Evolutionary conservation across 2,329 filamentous ascomycete species (phyloP).

Genomic region (Fusarium domesticum): DNA sequence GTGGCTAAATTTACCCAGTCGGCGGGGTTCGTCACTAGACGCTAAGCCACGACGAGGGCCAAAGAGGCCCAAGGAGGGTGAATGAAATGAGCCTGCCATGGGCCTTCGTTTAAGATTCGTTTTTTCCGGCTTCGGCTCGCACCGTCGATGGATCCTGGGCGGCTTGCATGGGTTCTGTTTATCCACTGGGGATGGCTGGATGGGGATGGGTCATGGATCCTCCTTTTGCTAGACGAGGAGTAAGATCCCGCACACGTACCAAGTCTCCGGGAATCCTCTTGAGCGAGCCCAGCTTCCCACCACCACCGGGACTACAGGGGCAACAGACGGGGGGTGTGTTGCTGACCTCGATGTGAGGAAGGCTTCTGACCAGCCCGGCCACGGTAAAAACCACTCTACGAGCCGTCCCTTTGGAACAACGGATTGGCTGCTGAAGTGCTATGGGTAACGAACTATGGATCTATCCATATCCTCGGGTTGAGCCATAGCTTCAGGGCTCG

Average conservation of each 20-base stretch:
- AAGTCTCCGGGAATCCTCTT: conserved; percentile 29
- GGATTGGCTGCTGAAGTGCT: conserved; percentile 9
- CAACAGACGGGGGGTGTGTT: conserved; percentile 2
- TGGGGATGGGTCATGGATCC: conserved; percentile 12
- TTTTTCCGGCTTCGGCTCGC: conserved; percentile 38
- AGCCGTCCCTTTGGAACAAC: conserved; percentile 4
- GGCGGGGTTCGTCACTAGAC: conserved; percentile 19
- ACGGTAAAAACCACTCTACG: no score
- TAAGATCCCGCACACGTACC: conserved; percentile 29
- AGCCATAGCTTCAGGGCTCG: conserved; percentile 18
- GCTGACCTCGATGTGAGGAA: conserved; percentile 7
- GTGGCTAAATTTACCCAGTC: conserved; percentile 12
- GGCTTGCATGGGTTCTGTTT: conserved; percentile 28
- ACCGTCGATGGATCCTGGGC: conserved; percentile 31
- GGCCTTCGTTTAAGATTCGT: conserved; percentile 33
- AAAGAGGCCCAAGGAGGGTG: conserved; percentile 18
- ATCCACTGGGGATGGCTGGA: conserved; percentile 18
- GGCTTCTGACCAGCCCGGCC: conserved; percentile 1
- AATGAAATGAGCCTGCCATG: conserved; percentile 21
- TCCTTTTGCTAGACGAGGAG: conserved; percentile 24
- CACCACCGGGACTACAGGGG: conserved; percentile 19
- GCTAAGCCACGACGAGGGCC: conserved; percentile 24
- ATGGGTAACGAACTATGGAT: conserved; percentile 4
- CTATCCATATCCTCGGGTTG: conserved; percentile 14
- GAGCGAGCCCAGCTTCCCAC: conserved; percentile 15